Evolutionary conservation across 441 rosid species (phyloP).

Genomic region (Pelargonium cotyledonis): DNA sequence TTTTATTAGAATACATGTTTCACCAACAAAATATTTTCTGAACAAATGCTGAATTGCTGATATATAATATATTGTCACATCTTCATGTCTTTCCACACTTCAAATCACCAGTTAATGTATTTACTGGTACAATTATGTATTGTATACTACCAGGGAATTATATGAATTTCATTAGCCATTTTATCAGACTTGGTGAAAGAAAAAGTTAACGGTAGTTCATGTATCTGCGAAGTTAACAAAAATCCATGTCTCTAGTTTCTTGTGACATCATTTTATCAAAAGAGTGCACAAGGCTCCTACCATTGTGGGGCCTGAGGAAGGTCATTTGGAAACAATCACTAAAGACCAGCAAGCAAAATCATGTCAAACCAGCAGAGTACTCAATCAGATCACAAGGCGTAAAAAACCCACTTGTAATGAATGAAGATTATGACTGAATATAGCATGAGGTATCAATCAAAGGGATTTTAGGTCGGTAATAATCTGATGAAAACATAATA

Average conservation of each 20-base stretch:
- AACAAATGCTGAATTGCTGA: too few species aligned
- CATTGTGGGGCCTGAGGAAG: too few species aligned
- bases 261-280: not conserved
- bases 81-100: too few species aligned
- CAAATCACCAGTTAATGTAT: too few species aligned
- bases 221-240: not conserved
- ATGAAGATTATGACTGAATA: slow-evolving; percentile 2
- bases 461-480: slow-evolving; percentile 11
- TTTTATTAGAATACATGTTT: not conserved
- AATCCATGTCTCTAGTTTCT: not conserved
- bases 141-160: not conserved
- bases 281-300: too few species aligned
- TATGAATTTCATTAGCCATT: not conserved
- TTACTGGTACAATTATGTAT: too few species aligned
- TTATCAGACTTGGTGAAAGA: not conserved
- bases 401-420: not conserved
- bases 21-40: not conserved
- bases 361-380: not conserved
- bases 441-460: slow-evolving; percentile 9
- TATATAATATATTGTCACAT: too few species aligned
- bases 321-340: too few species aligned
- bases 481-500: slow-evolving; percentile 7
- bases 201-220: not conserved
- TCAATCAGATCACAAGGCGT: not conserved
- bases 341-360: slow-evolving; percentile 5